Evolutionary conservation across 805 yeast genomes (phyloP), one percentile per base, ranked within the genome.

Genomic region (Lipomyces kockii): DNA sequence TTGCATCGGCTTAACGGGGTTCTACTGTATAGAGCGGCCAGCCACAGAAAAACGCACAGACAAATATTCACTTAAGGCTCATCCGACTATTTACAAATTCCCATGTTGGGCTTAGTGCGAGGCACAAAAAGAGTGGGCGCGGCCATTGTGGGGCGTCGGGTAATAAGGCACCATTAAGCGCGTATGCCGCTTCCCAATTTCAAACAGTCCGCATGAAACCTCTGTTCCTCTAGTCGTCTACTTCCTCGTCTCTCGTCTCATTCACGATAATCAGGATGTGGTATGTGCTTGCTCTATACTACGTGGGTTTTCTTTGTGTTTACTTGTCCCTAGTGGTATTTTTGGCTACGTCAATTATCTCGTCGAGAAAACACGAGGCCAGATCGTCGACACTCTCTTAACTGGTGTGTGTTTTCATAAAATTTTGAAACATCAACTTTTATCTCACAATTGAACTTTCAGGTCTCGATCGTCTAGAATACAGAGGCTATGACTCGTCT

Each of bases 401-500:
- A 97, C 92, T 75, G 97, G 97, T 70, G 83, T 90, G 66, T 83
- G n/a, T 22, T 14, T 25, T 6, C 53, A 22, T 25, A 11, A n/a
- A 25, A n/a, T 11, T 4, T 63, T 20, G 22, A 22, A 43, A 6
- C 9, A 43, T 17, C 22, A 43, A 6, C 20, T 7, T 7, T n/a
- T 17, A 17, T 43, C 22, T 43, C 12, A 43, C 49, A 43, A 43
- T 17, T n/a, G 49, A 3, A 5, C 20, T 43, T 43, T 17, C 5
- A 72, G 83, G 83, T 60, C 77, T 81, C 53, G 87, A 86, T 75
- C 88, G 97, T 76, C 85, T 95, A 75, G 99, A 95, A 80, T 95
- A 95, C 82, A 89, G 99, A 81, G 99, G 99, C 57, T 95, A 95
- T 76, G 99, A 95, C 80, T 93, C 98, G 27, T 89, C 98, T 29